Base-by-base conservation (phyloP, 2,329 filamentous ascomycete species). In the Penicillium griseofulvum region DNA sequence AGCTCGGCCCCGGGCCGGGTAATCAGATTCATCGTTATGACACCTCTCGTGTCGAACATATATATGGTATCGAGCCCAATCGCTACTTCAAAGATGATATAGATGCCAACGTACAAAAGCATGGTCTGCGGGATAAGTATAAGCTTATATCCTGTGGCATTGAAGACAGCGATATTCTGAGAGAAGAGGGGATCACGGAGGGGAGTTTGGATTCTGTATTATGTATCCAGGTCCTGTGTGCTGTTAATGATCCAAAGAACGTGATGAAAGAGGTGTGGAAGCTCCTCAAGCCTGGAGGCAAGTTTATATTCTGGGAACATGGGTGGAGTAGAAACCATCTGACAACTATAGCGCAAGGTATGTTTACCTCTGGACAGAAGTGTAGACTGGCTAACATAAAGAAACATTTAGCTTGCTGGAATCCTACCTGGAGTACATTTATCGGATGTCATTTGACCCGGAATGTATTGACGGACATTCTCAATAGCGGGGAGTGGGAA, bases 271-370 rank as follows among this genome's bases (percentile, higher is more conserved):
- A 54, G 46, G 54, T 78, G n/a, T 76, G 74, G 58, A 71, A 70
- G 48, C 59, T 80, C 28, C 58, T 80, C 39, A 80, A 75, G 57
- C 78, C 77, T 0, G 77, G 77, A 1, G 77, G 77, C 12, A 72
- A 69, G 42, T 75, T 80, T 54, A 66, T 80, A 26, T 79, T 80
- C 52, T 79, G 77, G 74, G 78, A 80, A 57, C 78, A 80, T 53
- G 57, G 50, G 17, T 43, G 39, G 37, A 67, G 56, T 45, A 38
- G 42, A 34, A 37, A 65, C n/a, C 22, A 19, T 36, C 24, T 71
- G 19, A 76, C 74, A 4, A 54, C 51, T 33, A 41, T 60, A 26
- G 64, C 37, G 44, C 65, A 67, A 63, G 60, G 65, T 64, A 63
- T 80, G 79, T 56, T 17, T 37, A n/a, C 5, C 34, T 37, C 34